These are phyloP conservation scores for Neurospora tetrasperma DNA, from an alignment of 495 filamentous ascomycete genomes.

Conservation along the genomic window DNA sequence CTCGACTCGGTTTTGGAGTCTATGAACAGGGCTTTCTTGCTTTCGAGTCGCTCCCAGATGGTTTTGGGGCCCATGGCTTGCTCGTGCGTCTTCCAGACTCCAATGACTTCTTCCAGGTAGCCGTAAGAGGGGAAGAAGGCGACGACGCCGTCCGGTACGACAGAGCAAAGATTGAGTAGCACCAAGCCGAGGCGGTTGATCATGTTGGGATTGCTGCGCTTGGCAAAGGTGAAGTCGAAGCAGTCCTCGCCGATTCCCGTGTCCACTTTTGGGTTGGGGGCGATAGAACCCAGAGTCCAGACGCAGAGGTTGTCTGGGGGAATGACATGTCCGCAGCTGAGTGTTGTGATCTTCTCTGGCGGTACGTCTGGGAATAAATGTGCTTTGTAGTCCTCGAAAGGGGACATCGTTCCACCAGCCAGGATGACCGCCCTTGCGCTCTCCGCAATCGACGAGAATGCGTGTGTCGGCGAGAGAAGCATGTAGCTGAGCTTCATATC, in stretches of 20 bases:
- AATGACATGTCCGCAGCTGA: conserved; percentile 93
- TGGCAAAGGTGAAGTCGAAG: conserved; percentile 83
- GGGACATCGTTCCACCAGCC: conserved; percentile 95
- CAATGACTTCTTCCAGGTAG: conserved; percentile 67
- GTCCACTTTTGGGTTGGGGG: conserved; percentile 18
- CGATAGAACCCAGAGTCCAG: conserved; percentile 41
- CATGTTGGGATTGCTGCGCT: conserved; percentile 50
- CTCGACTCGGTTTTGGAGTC: conserved; percentile 50
- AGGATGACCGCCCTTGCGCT: conserved; percentile 82
- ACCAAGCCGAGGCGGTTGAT: conserved; percentile 66
- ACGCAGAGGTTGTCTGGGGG: conserved; percentile 71
- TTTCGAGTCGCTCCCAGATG: conserved; percentile 45
- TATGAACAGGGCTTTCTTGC: conserved; percentile 56
- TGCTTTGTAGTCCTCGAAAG: conserved; percentile 78
- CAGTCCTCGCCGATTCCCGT: conserved; percentile 23
- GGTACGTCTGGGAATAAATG: conserved; percentile 75
- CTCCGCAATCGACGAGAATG: conserved; percentile 81
- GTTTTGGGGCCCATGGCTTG: conserved; percentile 9
- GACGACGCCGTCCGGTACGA: conserved; percentile 86
- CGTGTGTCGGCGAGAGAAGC: conserved; percentile 85
- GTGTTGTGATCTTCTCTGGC: conserved; percentile 54
- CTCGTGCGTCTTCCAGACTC: conserved; percentile 47
- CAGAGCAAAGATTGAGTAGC: conserved; percentile 56
- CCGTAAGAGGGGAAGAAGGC: conserved; percentile 94
- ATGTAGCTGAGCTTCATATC: conserved; percentile 70